Evolutionary conservation across 805 yeast species (phyloP), one percentile per base, ranked within the genome.

Genomic region (Nakazawaea ishiwadae): DNA sequence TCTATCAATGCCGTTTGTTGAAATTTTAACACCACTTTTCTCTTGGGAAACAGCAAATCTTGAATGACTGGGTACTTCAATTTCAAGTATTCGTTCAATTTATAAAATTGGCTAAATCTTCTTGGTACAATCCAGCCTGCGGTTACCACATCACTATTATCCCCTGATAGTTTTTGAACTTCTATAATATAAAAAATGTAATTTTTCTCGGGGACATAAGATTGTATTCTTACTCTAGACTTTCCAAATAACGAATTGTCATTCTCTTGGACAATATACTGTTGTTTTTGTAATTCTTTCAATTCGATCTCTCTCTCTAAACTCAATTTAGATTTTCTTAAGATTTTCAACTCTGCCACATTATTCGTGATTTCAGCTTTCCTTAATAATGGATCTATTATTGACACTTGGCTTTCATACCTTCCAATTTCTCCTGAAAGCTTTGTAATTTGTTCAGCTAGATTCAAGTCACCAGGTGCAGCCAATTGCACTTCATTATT

Each of bases 41-140:
- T 66, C 47, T 79, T 81, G 32, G 89, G 81, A 60, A 77, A 75
- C 35, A 66, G 71, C 12, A 82, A 51, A 2, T 55, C 56, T 5
- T 65, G 59, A 2, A 82, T 79, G 35, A 61, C 65, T 0, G 79
- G 71, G 50, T 79, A 81, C 33, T 61, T 65, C 2, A 59, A 57
- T 43, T 70, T 75, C 49, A 90, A 61, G 47, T 84, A 79, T 46
- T 76, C 77, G 54, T 90, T 79, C 26, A 90, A 65, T 47, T 73
- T 75, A 59, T 71, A 79, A 58, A 90, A 90, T 54, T 91, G 96
- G 51, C 85, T 85, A 54, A 80, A 90, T 44, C 98, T 67, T 50
- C 96, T 65, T 0, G 96, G 91, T n/a, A 89, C 84, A 40, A 86
- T 78, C 97, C 97, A 91, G 0, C 87, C 84, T 0, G 90, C 87